Evolutionary conservation across 1,284 basidiomycete species (phyloP).

Genomic region (Heterobasidion parviporum): DNA sequence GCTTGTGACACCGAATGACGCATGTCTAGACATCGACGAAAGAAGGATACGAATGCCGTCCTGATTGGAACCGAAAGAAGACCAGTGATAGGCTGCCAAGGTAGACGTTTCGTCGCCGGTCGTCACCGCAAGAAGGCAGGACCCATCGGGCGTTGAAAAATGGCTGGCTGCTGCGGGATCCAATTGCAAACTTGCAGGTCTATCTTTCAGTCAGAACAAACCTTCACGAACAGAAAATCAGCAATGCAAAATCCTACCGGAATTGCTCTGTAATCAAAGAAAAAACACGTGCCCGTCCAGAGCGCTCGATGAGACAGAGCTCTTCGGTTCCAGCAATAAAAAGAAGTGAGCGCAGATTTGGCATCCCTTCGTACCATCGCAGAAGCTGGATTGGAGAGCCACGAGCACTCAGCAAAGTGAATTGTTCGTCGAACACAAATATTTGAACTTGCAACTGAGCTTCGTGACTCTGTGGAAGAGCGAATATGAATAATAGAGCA

Average conservation of each 20-base stretch:
- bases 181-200: slow-evolving; percentile 38
- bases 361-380: slow-evolving; percentile 31
- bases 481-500: neutral
- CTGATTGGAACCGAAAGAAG: neutral
- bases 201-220: slow-evolving; percentile 11
- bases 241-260: slow-evolving; percentile 23
- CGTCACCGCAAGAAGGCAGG: neutral
- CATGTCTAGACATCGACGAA: neutral
- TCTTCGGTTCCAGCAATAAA: slow-evolving; percentile 42
- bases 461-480: neutral
- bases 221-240: neutral
- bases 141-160: neutral
- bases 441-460: slow-evolving; percentile 30
- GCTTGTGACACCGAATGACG: neutral
- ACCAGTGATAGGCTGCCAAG: neutral
- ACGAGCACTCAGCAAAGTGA: slow-evolving; percentile 23
- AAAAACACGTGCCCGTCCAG: slow-evolving; percentile 32
- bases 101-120: too few relatives aligned
- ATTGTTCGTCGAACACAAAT: slow-evolving; percentile 38
- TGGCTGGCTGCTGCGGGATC: slow-evolving; percentile 4
- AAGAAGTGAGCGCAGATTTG: slow-evolving; percentile 23
- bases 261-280: slow-evolving; percentile 43
- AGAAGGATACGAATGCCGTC: neutral
- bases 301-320: slow-evolving; percentile 36
- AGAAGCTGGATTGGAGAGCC: slow-evolving; percentile 31